A percentile compares a stretch with the other conserved stretches of the same genome.
phyloP scores from a whole-genome alignment of 208 protist genomes.

The Trypanosoma mega region DNA sequence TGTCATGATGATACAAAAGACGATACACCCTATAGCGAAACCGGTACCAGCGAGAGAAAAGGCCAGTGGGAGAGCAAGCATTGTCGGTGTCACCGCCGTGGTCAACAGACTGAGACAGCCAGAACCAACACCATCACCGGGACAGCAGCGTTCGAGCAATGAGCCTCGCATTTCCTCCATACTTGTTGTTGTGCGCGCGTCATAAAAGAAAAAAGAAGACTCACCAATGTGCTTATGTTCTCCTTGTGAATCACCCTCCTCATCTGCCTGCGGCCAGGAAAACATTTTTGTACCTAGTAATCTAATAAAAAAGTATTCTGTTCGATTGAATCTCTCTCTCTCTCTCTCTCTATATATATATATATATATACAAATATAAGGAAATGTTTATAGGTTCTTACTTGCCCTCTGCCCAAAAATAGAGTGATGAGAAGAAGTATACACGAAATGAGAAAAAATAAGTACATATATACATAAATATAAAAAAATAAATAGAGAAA shows the following conservation, averaged over 20 bases:
- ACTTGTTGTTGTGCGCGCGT: conserved; percentile 70
- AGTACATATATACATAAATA: too few species aligned
- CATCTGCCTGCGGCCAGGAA: too few species aligned
- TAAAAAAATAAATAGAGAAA: too few species aligned
- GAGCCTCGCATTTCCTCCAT: conserved; percentile 75
- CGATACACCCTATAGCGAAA: conserved; percentile 44
- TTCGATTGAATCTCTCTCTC: too few species aligned
- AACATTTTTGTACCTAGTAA: too few species aligned
- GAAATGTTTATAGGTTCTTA: too few species aligned
- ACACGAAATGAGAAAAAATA: too few species aligned
- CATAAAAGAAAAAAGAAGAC: conserved; percentile 35
- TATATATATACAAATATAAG: too few species aligned
- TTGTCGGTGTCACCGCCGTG: conserved; percentile 63
- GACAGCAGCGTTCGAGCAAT: conserved; percentile 66
- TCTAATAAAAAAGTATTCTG: too few species aligned
- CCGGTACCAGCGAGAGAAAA: conserved; percentile 59
- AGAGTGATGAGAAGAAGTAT: too few species aligned
- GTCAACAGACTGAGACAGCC: conserved; percentile 69
- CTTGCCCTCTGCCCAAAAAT: too few species aligned
- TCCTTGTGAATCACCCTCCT: not conserved
- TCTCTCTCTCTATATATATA: too few species aligned
- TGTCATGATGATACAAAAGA: conserved; percentile 61
- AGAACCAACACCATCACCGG: conserved; percentile 63
- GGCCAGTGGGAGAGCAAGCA: conserved; percentile 73
- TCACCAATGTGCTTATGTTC: conserved; percentile 1